phyloP scores from a whole-genome alignment of 2,329 filamentous ascomycete species.

The Colletotrichum filicis region DNA sequence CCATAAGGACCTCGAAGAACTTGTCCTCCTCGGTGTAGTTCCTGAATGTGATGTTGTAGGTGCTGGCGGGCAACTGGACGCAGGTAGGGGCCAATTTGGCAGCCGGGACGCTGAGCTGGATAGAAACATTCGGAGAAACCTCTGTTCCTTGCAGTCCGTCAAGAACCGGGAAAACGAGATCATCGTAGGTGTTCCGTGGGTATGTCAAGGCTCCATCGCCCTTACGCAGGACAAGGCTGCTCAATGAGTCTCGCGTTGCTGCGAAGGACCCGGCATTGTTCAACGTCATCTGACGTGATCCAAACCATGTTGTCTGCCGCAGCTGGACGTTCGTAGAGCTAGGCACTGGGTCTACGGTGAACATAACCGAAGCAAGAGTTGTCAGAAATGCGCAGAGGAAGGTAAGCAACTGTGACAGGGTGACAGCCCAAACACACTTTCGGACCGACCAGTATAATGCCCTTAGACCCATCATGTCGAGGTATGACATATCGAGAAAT shows the following conservation, averaged over 20 bases:
- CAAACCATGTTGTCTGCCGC: constrained; percentile 4
- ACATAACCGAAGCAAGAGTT: constrained; percentile 8
- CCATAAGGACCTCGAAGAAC: not conserved
- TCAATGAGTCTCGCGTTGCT: not conserved
- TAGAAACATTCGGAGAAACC: not conserved
- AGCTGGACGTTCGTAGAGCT: not conserved
- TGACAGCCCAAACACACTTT: not conserved
- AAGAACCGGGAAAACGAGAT: not conserved
- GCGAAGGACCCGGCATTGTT: not conserved
- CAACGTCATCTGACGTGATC: not conserved
- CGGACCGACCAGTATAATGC: not conserved
- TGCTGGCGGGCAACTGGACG: not conserved
- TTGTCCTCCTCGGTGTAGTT: not conserved
- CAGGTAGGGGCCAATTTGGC: not conserved
- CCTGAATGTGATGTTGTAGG: not conserved
- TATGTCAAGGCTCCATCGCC: not conserved
- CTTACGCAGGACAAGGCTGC: not conserved
- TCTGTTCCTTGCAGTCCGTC: not conserved
- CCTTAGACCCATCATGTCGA: constrained; percentile 15
- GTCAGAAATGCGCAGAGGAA: constrained; percentile 2
- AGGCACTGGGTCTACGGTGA: not conserved
- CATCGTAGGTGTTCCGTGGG: not conserved
- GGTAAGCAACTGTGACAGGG: not conserved
- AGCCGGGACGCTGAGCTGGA: not conserved
- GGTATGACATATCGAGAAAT: constrained; percentile 1